phyloP scores from a whole-genome alignment of 176 grass and related monocot genomes.

The Aegilops speltoides region DNA sequence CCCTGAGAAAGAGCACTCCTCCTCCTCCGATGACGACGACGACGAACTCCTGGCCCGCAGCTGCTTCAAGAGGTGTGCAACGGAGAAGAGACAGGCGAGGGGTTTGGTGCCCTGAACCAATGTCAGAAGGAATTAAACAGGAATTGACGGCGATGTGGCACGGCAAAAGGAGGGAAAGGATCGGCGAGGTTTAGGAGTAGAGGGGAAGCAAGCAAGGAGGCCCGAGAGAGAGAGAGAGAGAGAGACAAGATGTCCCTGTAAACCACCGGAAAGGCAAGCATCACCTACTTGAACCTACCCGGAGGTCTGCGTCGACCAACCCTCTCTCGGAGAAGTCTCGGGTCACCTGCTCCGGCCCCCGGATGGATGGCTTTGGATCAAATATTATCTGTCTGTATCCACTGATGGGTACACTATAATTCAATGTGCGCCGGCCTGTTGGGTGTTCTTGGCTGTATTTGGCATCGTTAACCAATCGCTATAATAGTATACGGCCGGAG shows the following conservation, averaged over 20 bases:
- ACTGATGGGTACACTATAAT: neutral
- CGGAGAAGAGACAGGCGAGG: neutral
- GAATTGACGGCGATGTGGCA: neutral
- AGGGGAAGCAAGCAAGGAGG: slow-evolving; percentile 34
- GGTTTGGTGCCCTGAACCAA: neutral
- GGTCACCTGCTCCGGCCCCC: neutral
- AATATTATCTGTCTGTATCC: no score
- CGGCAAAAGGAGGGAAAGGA: slow-evolving; percentile 16
- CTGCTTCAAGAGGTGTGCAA: slow-evolving; percentile 18
- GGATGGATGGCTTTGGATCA: neutral
- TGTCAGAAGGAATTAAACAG: neutral
- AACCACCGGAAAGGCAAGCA: no score
- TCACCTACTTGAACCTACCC: neutral
- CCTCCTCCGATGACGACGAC: no score
- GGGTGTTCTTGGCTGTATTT: no score
- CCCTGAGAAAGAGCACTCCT: neutral
- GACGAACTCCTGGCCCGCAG: neutral
- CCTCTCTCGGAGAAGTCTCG: slow-evolving; percentile 1
- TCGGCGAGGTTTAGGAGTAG: slow-evolving; percentile 38
- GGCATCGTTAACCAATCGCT: no score
- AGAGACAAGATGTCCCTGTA: no score
- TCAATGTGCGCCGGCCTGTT: no score
- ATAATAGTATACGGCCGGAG: no score
- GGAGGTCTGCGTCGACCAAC: neutral
- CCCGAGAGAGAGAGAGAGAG: no score